A percentile compares a stretch with the other conserved stretches of the same genome.
Evolutionary conservation across 768 basidiomycete genomes (phyloP).

Genomic region (Boletus rubroflammeus): DNA sequence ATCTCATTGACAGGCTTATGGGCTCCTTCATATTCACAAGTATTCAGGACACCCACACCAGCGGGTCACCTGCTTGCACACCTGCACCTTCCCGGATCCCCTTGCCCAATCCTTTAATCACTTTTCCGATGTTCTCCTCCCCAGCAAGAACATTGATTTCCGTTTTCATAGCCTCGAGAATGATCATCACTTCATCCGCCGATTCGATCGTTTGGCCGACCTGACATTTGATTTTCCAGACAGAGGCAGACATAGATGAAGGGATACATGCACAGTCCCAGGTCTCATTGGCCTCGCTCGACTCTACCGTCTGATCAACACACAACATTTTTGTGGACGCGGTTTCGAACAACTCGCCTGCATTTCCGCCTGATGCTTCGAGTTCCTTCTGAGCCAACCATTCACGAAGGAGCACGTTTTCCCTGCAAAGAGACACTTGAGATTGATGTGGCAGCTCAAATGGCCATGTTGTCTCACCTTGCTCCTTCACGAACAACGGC

Average conservation of each 20-base stretch:
- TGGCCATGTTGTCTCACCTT: constrained; percentile 28
- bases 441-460: not conserved
- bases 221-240: constrained; percentile 49
- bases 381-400: constrained; percentile 38
- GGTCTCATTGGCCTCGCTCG: constrained; percentile 2
- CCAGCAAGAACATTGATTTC: constrained; percentile 50
- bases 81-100: constrained; percentile 42
- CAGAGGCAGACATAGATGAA: constrained; percentile 41
- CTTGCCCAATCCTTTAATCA: constrained; percentile 37
- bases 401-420: constrained; percentile 39
- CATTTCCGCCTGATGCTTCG: not conserved
- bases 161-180: constrained; percentile 67
- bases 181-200: constrained; percentile 41
- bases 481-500: constrained; percentile 39
- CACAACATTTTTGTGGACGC: not conserved
- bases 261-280: constrained; percentile 10
- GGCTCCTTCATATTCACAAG: too few species aligned
- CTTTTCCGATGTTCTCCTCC: constrained; percentile 43
- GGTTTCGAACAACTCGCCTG: constrained; percentile 2
- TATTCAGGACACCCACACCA: constrained; percentile 33
- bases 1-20: not conserved
- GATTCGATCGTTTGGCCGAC: constrained; percentile 42
- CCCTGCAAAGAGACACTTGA: constrained; percentile 28
- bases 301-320: not conserved
- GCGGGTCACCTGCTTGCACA: constrained; percentile 45